Conservation (phyloP, 306 rosid species). For the Castanea crenata region DNA sequence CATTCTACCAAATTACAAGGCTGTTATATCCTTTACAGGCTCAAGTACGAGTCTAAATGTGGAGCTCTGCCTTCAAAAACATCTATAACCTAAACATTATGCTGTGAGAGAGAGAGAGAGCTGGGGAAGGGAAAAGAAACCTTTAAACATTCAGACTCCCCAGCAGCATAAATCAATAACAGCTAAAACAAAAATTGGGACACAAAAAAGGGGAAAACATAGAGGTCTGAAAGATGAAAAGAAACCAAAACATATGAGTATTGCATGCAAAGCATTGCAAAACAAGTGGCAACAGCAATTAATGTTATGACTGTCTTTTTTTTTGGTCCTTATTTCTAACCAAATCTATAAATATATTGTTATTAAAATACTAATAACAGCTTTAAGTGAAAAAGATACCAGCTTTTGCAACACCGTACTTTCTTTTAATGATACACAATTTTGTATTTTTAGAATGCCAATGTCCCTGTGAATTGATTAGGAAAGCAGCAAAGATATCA, state of each 20-base stretch:
- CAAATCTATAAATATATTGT: not conserved
- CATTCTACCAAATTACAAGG: not conserved
- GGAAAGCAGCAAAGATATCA: constrained; percentile 14
- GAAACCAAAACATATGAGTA: not conserved
- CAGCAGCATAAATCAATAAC: not conserved
- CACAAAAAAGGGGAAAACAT: not conserved
- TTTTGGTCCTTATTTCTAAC: not conserved
- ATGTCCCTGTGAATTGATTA: not conserved
- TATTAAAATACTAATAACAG: not conserved
- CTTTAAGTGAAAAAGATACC: not conserved
- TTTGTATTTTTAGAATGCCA: not conserved
- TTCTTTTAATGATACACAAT: not conserved
- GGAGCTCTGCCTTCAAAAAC: not conserved
- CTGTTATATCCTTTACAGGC: not conserved
- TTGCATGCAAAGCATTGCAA: not conserved
- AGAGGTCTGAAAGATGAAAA: not conserved
- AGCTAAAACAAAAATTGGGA: not conserved
- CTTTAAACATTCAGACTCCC: not conserved
- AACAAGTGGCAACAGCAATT: not conserved
- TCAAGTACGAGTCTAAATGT: not conserved
- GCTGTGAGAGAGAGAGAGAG: not conserved
- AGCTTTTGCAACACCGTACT: not conserved
- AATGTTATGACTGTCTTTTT: not conserved
- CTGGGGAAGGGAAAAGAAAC: not conserved
- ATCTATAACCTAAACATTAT: too few species aligned